Evolutionary conservation across 148 eudicot species (phyloP).

Genomic region (Silene uniflora): DNA sequence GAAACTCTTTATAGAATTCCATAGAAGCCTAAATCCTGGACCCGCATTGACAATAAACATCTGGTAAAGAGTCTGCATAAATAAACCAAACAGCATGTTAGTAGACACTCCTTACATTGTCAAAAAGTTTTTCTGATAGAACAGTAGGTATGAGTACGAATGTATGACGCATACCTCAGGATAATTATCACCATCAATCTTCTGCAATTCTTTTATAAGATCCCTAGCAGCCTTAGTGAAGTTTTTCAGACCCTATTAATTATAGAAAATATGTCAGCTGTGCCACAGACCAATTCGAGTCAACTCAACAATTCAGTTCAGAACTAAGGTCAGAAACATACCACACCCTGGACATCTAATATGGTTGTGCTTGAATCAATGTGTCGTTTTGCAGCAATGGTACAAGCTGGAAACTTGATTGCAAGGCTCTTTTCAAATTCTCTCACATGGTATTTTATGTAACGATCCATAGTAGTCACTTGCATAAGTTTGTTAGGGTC

Average conservation of each 20-base stretch:
- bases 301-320: background rate
- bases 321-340: constrained; percentile 30
- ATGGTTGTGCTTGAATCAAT: constrained; percentile 94
- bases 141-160: background rate
- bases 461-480: constrained; percentile 87
- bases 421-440: constrained; percentile 85
- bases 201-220: constrained; percentile 74
- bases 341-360: constrained; percentile 97
- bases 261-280: background rate
- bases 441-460: constrained; percentile 73
- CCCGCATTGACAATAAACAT: constrained; percentile 98
- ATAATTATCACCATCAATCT: constrained; percentile 86
- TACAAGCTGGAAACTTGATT: constrained; percentile 83
- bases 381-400: constrained; percentile 81
- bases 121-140: too few relatives aligned
- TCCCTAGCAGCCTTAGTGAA: constrained; percentile 84
- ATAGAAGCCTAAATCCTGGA: constrained; percentile 89
- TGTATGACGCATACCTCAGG: constrained; percentile 59
- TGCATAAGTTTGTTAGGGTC: constrained; percentile 90
- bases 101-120: background rate
- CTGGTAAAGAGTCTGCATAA: constrained; percentile 74
- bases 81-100: constrained; percentile 3
- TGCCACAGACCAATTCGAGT: background rate
- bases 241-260: constrained; percentile 62
- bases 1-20: constrained; percentile 82